Conservation (phyloP, 208 protist genomes). For the Trypanosoma boissoni region DNA sequence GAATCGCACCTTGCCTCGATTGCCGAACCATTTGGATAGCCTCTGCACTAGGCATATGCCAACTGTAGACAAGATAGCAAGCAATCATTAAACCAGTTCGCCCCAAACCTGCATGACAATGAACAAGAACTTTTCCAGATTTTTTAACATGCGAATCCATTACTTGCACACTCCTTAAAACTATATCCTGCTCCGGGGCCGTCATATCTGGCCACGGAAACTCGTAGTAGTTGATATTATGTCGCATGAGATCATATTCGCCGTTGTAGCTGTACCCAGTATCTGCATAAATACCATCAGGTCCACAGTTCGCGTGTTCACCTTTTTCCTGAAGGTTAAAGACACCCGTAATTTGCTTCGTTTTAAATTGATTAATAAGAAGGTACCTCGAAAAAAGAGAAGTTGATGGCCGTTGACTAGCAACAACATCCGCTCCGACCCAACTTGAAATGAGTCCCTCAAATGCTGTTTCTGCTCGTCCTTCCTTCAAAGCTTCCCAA, state of each 20-base stretch:
- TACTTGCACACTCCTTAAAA: conserved; percentile 88
- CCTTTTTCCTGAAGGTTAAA: conserved; percentile 91
- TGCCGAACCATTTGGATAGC: conserved; percentile 76
- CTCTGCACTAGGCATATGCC: conserved; percentile 65
- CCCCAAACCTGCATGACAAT: conserved; percentile 92
- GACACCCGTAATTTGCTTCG: conserved; percentile 72
- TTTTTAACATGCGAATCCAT: conserved; percentile 90
- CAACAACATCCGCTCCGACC: conserved; percentile 82
- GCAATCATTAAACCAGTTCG: conserved; percentile 90
- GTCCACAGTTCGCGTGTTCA: conserved; percentile 90
- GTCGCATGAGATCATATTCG: conserved; percentile 80
- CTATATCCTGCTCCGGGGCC: conserved; percentile 82
- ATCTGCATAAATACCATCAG: conserved; percentile 77
- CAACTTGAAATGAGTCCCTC: conserved; percentile 88
- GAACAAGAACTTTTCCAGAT: conserved; percentile 82
- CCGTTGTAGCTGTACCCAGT: conserved; percentile 91
- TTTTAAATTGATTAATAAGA: conserved; percentile 81
- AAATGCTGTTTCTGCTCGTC: conserved; percentile 56
- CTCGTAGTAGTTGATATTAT: conserved; percentile 87
- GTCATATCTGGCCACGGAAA: conserved; percentile 93
- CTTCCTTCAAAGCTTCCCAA: conserved; percentile 65
- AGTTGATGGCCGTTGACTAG: conserved; percentile 83
- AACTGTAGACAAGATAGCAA: conserved; percentile 87
- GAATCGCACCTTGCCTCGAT: conserved; percentile 74
- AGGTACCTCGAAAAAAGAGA: conserved; percentile 85